A percentile compares a stretch with the other conserved stretches of the same genome.
These are phyloP conservation scores for Phaseolus coccineus DNA, from an alignment of 331 rosid genomes.

Conservation along the genomic window DNA sequence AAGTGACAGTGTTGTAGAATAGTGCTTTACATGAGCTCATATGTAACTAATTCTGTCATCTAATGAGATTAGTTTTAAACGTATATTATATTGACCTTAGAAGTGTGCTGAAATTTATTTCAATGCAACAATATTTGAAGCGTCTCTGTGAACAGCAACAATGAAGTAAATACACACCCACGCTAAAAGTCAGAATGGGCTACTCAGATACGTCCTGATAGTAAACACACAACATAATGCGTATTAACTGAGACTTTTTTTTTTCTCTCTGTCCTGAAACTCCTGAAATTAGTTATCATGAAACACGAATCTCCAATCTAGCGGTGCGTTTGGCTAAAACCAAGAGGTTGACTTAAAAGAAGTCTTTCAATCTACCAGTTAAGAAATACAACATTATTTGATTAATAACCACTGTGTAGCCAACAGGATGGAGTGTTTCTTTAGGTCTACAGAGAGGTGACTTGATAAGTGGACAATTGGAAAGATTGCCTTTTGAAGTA, in stretches of 20 bases:
- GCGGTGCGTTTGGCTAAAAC: background rate
- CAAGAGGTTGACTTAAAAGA: background rate
- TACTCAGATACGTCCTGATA: background rate
- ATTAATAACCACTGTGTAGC: background rate
- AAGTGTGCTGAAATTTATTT: slow-evolving; percentile 6
- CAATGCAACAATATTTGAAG: background rate
- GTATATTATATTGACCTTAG: background rate
- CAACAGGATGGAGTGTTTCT: background rate
- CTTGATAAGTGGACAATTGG: background rate
- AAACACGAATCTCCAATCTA: background rate
- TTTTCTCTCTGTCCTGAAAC: background rate
- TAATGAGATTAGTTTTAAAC: background rate
- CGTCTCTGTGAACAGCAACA: background rate
- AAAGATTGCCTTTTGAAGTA: background rate
- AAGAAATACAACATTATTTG: background rate
- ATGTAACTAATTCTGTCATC: background rate
- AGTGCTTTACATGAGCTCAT: background rate
- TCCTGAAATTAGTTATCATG: background rate
- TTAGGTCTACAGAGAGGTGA: background rate
- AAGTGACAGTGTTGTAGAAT: background rate
- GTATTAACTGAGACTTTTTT: background rate
- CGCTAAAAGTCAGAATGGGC: background rate
- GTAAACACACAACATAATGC: background rate
- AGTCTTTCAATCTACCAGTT: background rate
- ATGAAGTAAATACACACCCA: background rate